Evolutionary conservation across 2,329 filamentous ascomycete genomes (phyloP).

Genomic region (Colletotrichum melonis): DNA sequence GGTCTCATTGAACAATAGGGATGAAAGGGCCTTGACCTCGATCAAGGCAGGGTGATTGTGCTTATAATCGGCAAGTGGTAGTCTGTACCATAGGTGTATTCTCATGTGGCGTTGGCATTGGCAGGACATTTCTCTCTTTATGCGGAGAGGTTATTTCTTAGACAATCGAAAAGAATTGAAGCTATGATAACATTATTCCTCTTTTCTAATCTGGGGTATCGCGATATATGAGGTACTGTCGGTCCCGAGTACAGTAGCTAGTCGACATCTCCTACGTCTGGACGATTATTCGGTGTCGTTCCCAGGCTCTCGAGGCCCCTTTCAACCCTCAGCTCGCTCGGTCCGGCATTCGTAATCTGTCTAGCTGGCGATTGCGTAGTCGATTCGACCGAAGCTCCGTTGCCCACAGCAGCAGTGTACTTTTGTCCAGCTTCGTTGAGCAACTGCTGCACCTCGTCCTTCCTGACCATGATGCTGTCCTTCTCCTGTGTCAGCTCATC

Average conservation of each 20-base stretch:
- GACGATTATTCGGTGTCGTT: constrained; percentile 51
- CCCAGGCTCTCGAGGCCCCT: constrained; percentile 61
- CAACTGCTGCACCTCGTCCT: constrained; percentile 83
- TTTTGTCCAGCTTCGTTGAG: constrained; percentile 83
- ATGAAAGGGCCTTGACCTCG: not conserved
- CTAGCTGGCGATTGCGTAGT: constrained; percentile 34
- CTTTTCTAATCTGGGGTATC: constrained; percentile 37
- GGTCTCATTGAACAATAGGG: not conserved
- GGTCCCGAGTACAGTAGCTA: constrained; percentile 25
- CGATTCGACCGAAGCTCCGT: constrained; percentile 8
- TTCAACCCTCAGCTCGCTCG: constrained; percentile 45
- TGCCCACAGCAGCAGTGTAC: constrained; percentile 58
- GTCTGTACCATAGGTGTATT: constrained; percentile 45
- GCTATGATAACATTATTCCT: constrained; percentile 13
- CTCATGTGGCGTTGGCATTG: constrained; percentile 41
- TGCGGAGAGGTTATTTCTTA: constrained; percentile 37
- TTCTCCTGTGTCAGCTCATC: constrained; percentile 77
- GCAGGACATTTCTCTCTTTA: constrained; percentile 39
- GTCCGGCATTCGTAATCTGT: constrained; percentile 30
- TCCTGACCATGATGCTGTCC: constrained; percentile 72
- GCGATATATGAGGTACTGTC: constrained; percentile 9
- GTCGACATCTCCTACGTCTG: constrained; percentile 42
- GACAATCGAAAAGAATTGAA: constrained; percentile 36
- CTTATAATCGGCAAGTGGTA: constrained; percentile 36
- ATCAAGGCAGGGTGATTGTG: constrained; percentile 28